A percentile compares a stretch with the other conserved stretches of the same genome.
Conservation (phyloP, 208 protist genomes). For the Acanthamoeba lenticulata region DNA sequence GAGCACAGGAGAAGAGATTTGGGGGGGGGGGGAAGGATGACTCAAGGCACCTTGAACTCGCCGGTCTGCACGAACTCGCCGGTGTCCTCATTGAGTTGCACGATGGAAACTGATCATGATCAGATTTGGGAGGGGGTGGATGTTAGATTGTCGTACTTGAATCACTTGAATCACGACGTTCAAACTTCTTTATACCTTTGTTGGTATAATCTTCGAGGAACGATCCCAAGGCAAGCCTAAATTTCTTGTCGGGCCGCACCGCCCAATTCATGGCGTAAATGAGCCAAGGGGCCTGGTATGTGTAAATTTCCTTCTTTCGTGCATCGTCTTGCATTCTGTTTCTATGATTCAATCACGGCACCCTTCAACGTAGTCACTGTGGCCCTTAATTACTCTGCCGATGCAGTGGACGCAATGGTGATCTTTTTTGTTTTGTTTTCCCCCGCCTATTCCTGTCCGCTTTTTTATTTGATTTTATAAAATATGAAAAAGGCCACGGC, state of each 20-base stretch:
- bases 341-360: not conserved
- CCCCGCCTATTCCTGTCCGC: too few species aligned
- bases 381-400: not conserved
- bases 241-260: slow-evolving; percentile 83
- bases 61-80: slow-evolving; percentile 81
- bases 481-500: too few species aligned
- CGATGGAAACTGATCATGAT: slow-evolving; percentile 75
- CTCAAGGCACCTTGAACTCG: slow-evolving; percentile 96
- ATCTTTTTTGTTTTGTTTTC: too few species aligned
- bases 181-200: slow-evolving; percentile 89
- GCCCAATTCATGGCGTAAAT: slow-evolving; percentile 96
- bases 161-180: slow-evolving; percentile 79
- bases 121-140: not conserved
- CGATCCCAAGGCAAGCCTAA: slow-evolving; percentile 94
- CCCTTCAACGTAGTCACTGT: too few species aligned
- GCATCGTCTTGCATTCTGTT: not conserved
- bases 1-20: not conserved
- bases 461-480: too few species aligned
- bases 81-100: slow-evolving; percentile 85
- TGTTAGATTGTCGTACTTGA: slow-evolving; percentile 6
- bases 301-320: slow-evolving; percentile 86
- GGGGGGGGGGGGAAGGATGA: slow-evolving; percentile 70
- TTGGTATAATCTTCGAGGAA: slow-evolving; percentile 98
- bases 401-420: too few species aligned
- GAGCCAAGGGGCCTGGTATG: slow-evolving; percentile 95